A percentile compares a stretch with the other conserved stretches of the same genome.
Conservation (phyloP, 169 alveolate species). For the Cryptosporidium xiaoi region DNA sequence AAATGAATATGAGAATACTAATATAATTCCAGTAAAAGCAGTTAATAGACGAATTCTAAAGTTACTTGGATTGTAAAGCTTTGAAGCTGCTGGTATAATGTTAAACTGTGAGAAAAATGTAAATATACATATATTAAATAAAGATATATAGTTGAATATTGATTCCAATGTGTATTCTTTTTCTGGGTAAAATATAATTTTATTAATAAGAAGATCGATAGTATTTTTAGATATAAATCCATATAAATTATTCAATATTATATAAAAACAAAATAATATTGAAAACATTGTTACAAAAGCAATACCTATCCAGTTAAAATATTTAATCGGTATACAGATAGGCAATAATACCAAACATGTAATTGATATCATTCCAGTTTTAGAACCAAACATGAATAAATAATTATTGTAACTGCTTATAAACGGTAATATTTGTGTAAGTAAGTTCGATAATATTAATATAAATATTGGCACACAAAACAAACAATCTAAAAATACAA, state of each 20-base stretch:
- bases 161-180: background rate
- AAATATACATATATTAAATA: constrained; percentile 62
- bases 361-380: constrained; percentile 38
- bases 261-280: constrained; percentile 35
- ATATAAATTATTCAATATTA: background rate
- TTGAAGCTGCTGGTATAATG: constrained; percentile 41
- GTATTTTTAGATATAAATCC: background rate
- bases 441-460: constrained; percentile 43
- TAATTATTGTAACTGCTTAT: constrained; percentile 6
- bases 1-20: constrained; percentile 53
- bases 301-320: constrained; percentile 56
- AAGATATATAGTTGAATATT: constrained; percentile 8
- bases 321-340: constrained; percentile 54
- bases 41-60: constrained; percentile 44
- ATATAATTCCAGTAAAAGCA: constrained; percentile 35
- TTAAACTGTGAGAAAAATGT: constrained; percentile 63
- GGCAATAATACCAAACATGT: constrained; percentile 44
- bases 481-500: constrained; percentile 58
- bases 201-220: background rate
- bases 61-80: constrained; percentile 22
- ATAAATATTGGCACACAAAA: constrained; percentile 60
- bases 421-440: constrained; percentile 23
- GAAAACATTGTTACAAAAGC: constrained; percentile 21
- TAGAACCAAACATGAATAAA: constrained; percentile 48
- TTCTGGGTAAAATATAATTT: background rate